Percentiles rank a stretch among this genome's conserved stretches.
Conservation (phyloP, 2,329 filamentous ascomycete species). For the Aspergillus sp. region DNA sequence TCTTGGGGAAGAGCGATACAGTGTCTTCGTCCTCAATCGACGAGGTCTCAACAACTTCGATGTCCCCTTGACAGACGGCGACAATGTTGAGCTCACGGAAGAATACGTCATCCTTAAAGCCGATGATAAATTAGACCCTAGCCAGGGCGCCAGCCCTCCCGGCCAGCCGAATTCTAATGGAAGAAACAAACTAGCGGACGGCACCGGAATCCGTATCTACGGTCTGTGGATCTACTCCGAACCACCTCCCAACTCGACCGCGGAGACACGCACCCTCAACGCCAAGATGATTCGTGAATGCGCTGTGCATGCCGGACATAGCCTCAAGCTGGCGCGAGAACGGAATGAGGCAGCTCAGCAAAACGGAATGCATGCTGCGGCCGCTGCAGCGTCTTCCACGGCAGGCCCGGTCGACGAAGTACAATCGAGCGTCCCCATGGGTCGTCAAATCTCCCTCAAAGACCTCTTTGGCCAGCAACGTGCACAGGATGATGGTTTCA, state of each 20-base stretch:
- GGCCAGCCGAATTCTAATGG: constrained; percentile 15
- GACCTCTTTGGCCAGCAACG: constrained; percentile 57
- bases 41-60: constrained; percentile 69
- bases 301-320: constrained; percentile 52
- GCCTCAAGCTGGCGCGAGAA: constrained; percentile 45
- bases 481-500: constrained; percentile 52
- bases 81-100: constrained; percentile 64
- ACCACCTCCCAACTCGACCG: constrained; percentile 54
- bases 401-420: constrained; percentile 37
- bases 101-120: constrained; percentile 61
- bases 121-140: constrained; percentile 27
- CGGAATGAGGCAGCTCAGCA: constrained; percentile 35
- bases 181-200: constrained; percentile 11
- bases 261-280: constrained; percentile 51
- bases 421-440: constrained; percentile 47
- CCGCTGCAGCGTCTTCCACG: constrained; percentile 26
- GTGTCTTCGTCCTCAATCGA: constrained; percentile 71
- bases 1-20: constrained; percentile 49
- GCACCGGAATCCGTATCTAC: constrained; percentile 46
- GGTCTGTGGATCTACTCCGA: constrained; percentile 67
- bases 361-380: constrained; percentile 31
- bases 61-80: constrained; percentile 57
- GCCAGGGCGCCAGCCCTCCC: constrained; percentile 12
- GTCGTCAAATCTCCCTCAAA: constrained; percentile 52
- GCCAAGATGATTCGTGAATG: constrained; percentile 56